Percentiles rank a stretch among this genome's conserved stretches.
These are phyloP conservation scores for Wallacemonas sp. DNA, from an alignment of 208 protist species.

Conservation along the genomic window DNA sequence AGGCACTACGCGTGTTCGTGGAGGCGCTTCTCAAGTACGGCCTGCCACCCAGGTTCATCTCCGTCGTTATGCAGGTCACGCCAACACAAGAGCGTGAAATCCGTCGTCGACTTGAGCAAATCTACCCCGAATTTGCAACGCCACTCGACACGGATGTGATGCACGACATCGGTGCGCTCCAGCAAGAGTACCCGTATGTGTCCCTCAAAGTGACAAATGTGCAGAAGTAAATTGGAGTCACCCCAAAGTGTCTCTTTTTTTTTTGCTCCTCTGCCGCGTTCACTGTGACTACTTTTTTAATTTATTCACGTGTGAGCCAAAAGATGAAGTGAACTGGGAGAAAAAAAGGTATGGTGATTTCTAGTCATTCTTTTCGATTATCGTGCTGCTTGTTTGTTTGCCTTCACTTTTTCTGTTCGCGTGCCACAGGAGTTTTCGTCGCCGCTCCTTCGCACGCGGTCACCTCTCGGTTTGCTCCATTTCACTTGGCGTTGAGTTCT, in stretches of 20 bases:
- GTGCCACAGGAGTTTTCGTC: background rate
- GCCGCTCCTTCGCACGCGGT: too few species aligned
- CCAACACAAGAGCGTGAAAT: slow-evolving; percentile 73
- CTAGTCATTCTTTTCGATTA: slow-evolving; percentile 10
- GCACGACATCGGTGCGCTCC: slow-evolving; percentile 57
- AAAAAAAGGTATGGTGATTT: slow-evolving; percentile 8
- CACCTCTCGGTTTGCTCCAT: slow-evolving; percentile 10
- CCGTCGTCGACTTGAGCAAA: slow-evolving; percentile 62
- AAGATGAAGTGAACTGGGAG: too few species aligned
- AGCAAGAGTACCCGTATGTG: slow-evolving; percentile 87
- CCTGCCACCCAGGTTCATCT: slow-evolving; percentile 84
- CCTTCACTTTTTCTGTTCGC: slow-evolving; percentile 16
- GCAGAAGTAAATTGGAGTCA: slow-evolving; percentile 72
- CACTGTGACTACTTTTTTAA: slow-evolving; percentile 1
- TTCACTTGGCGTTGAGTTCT: background rate
- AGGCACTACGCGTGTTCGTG: slow-evolving; percentile 90
- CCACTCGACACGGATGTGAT: slow-evolving; percentile 46
- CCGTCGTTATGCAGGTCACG: slow-evolving; percentile 73
- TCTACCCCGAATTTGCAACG: slow-evolving; percentile 66
- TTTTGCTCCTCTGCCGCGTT: background rate
- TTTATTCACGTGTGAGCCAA: too few species aligned
- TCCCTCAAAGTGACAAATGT: slow-evolving; percentile 82
- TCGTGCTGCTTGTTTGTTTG: background rate
- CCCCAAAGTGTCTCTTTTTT: background rate
- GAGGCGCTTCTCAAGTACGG: slow-evolving; percentile 90